Evolutionary conservation across 768 basidiomycete species (phyloP).

Genomic region (Lentinula lateritia): DNA sequence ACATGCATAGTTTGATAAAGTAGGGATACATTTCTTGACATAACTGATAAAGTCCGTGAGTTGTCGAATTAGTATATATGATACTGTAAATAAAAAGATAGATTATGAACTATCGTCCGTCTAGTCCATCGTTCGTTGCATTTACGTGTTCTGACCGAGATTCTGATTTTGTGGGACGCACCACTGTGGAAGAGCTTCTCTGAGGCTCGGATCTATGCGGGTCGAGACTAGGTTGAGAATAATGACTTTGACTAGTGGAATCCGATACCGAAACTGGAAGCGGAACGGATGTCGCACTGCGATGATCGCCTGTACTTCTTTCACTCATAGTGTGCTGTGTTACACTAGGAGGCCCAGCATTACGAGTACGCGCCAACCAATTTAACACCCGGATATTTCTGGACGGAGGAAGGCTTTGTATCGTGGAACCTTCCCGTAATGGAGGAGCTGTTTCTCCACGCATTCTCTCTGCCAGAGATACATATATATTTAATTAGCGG

Average conservation of each 20-base stretch:
- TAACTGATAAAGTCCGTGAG: no score
- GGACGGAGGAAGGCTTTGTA: slow-evolving; percentile 4
- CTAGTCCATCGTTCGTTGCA: neutral
- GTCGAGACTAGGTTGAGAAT: neutral
- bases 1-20: no score
- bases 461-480: neutral
- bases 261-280: neutral
- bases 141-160: neutral
- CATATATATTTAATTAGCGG: neutral
- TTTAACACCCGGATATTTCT: slow-evolving; percentile 3
- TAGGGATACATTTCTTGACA: no score
- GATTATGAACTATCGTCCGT: neutral
- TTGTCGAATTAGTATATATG: no score
- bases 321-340: slow-evolving; percentile 1
- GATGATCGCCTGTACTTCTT: neutral
- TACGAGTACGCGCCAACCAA: slow-evolving; percentile 1
- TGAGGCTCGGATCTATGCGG: neutral
- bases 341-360: slow-evolving; percentile 1
- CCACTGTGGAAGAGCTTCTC: neutral
- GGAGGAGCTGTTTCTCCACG: slow-evolving; percentile 2
- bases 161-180: neutral
- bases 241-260: neutral
- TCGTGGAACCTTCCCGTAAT: neutral
- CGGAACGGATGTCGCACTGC: neutral
- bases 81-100: neutral